phyloP scores from a whole-genome alignment of 1,284 basidiomycete species.

The Omphalotus olearius region DNA sequence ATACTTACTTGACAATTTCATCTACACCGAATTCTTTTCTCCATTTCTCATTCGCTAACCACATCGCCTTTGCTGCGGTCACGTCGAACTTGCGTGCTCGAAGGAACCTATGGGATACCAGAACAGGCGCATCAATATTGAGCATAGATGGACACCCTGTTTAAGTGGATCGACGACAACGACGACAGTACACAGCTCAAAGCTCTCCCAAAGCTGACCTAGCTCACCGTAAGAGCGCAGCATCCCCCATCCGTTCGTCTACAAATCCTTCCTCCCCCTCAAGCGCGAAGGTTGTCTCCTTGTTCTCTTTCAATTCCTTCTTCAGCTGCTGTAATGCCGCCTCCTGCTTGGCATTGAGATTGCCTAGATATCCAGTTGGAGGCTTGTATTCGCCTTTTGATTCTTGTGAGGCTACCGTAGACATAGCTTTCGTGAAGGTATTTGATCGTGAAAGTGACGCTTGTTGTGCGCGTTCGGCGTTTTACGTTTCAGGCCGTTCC shows the following conservation, averaged over 20 bases:
- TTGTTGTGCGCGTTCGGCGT: too few species aligned
- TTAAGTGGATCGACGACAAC: too few species aligned
- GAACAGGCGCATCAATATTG: neutral
- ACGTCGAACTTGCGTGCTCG: conserved; percentile 94
- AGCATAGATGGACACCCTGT: too few species aligned
- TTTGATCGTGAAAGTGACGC: too few species aligned
- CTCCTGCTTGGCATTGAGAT: conserved; percentile 72
- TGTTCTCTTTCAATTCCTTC: conserved; percentile 51
- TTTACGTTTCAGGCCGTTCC: too few species aligned
- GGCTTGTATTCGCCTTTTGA: conserved; percentile 45
- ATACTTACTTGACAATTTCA: conserved; percentile 73
- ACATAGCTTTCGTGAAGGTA: neutral
- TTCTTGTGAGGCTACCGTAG: conserved; percentile 1
- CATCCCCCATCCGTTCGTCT: conserved; percentile 74
- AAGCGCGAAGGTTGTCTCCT: neutral
- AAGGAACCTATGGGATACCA: conserved; percentile 58
- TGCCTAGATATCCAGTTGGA: conserved; percentile 76
- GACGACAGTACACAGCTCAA: neutral
- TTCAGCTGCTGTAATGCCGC: conserved; percentile 72
- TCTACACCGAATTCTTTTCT: conserved; percentile 87
- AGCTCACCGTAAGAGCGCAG: conserved; percentile 64
- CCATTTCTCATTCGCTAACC: conserved; percentile 85
- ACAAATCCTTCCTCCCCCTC: conserved; percentile 51
- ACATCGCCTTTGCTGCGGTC: conserved; percentile 79
- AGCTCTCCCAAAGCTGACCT: conserved; percentile 2